A percentile compares a stretch with the other conserved stretches of the same genome.
Evolutionary conservation across 2,329 filamentous ascomycete genomes (phyloP).

Genomic region (Botryotinia convoluta): DNA sequence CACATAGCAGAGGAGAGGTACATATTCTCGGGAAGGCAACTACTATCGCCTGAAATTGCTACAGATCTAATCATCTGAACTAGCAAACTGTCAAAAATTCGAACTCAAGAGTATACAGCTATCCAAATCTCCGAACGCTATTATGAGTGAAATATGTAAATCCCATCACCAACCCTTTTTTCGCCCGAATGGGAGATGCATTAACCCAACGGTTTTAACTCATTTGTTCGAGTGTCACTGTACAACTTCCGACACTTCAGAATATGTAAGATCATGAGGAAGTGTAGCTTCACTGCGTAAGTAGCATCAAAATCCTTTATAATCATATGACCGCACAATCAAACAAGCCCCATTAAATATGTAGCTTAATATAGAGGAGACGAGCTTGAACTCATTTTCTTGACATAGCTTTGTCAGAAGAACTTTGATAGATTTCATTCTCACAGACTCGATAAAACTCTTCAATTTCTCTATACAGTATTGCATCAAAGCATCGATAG

Average conservation of each 20-base stretch:
- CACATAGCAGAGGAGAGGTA: neutral
- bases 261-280: no score
- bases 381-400: neutral
- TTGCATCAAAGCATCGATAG: neutral
- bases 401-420: no score
- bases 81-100: no score
- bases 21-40: neutral
- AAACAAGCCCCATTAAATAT: neutral
- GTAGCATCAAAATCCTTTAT: accelerated
- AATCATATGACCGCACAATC: neutral
- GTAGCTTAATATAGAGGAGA: neutral
- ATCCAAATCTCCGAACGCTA: no score
- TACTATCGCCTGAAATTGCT: no score
- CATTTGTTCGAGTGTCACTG: no score
- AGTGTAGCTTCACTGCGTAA: neutral
- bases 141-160: no score
- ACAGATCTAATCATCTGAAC: no score
- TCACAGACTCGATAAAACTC: neutral
- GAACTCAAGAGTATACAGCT: no score
- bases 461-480: accelerated
- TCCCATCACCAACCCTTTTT: no score
- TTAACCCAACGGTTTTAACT: no score
- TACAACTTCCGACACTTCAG: neutral
- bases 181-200: accelerated
- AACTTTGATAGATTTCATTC: neutral